phyloP scores from a whole-genome alignment of 345 rosid genomes.

The Heritiera littoralis region DNA sequence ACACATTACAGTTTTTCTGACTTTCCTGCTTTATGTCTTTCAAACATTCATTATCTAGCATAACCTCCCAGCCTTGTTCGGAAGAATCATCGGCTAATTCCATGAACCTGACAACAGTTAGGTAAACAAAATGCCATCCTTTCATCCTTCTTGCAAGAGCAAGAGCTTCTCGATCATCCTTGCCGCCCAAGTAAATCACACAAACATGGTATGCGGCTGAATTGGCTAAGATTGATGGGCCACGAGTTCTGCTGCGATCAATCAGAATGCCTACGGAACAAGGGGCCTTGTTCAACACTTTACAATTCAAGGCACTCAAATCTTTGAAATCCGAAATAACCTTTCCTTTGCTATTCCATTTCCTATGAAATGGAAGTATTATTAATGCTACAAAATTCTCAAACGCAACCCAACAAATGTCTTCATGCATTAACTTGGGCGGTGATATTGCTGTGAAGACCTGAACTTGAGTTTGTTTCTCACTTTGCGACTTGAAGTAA shows the following conservation, averaged over 20 bases:
- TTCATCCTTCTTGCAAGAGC: slow-evolving; percentile 27
- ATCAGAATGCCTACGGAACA: slow-evolving; percentile 38
- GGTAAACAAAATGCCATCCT: not conserved
- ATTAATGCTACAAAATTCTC: slow-evolving; percentile 26
- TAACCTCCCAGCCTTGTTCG: slow-evolving; percentile 4
- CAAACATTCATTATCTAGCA: slow-evolving; percentile 28
- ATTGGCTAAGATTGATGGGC: not conserved
- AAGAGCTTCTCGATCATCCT: slow-evolving; percentile 41
- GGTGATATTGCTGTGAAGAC: slow-evolving; percentile 36
- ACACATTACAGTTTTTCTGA: not conserved
- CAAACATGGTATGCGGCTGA: not conserved
- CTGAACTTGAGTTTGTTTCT: slow-evolving; percentile 3
- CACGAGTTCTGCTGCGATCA: slow-evolving; percentile 22
- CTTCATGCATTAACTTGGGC: slow-evolving; percentile 30
- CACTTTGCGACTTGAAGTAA: slow-evolving; percentile 23
- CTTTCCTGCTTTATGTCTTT: slow-evolving; percentile 9
- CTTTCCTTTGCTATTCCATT: slow-evolving; percentile 32
- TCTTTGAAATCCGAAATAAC: slow-evolving; percentile 18
- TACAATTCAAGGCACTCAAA: slow-evolving; percentile 15
- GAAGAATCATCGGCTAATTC: not conserved
- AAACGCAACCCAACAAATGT: slow-evolving; percentile 35
- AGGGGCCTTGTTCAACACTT: slow-evolving; percentile 35
- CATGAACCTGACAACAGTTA: slow-evolving; percentile 23
- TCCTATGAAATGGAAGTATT: slow-evolving; percentile 41
- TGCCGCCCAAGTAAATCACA: slow-evolving; percentile 37